Base-by-base conservation (phyloP, 257 asterid genomes). In the Haberlea rhodopensis region DNA sequence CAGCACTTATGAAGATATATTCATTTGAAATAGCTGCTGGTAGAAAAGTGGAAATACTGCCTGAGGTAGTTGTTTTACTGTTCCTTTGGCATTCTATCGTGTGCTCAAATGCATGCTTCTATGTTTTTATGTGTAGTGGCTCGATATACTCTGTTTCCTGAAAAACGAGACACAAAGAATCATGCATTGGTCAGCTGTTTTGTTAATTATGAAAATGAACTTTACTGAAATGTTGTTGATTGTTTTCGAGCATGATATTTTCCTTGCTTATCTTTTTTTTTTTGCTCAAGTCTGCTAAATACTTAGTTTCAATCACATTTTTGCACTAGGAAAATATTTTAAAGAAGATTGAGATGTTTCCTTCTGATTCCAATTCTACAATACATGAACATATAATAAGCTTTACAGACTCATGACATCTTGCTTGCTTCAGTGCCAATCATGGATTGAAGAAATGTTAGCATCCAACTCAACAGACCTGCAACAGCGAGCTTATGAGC, bases 401-500 rank as follows among this genome's bases (percentile, higher is more conserved):
- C 56, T 56, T 64, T 74, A 69, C 66, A 23, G 54, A 75, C 60
- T 74, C 69, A 10, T 53, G 65, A 58, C 53, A 27, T 58, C 65
- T 76, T 74, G 62, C 70, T 63, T 76, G 29, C 70, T 78, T 65
- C 91, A 94, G 99, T 90, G 99, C 74, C 96, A 94, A 68, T 84
- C 97, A 20, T 75, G 90, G 74, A 76, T 87, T 45, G 99, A 94
- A 68, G 99, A 85, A 73, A 59, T 84, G 79, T 68, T 90, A 76
- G 95, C 96, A 64, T 90, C 97, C 51, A 81, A 86, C 79, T 94
- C 97, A 54, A 94, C 99, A 9, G 99, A 94, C 77, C 84, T 94
- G 71, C 99, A 94, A 80, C 97, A 94, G 85, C 96, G 99, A 67
- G 99, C 96, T 51, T 90, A 90, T 75, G 97, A 94, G 79, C 88